These are phyloP conservation scores for Aspergillus incahuasiensis DNA, from an alignment of 495 filamentous ascomycete species.

Conservation along the genomic window DNA sequence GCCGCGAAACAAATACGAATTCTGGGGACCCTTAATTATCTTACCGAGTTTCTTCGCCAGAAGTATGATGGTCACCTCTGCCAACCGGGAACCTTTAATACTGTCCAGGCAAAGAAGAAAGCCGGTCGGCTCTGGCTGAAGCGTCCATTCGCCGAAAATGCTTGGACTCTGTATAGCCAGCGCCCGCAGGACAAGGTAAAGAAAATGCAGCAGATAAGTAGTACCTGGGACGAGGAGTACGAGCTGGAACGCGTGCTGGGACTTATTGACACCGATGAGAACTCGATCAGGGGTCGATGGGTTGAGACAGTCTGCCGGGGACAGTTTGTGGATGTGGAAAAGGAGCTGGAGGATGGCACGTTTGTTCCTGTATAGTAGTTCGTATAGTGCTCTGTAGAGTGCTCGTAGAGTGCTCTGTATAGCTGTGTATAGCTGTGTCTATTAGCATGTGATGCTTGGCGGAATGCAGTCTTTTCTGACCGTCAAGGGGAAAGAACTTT, in stretches of 20 bases:
- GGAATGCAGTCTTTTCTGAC: neutral
- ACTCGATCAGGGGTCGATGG: slow-evolving; percentile 13
- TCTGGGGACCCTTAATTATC: neutral
- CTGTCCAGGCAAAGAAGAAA: slow-evolving; percentile 9
- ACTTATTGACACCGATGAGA: slow-evolving; percentile 11
- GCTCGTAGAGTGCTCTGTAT: neutral
- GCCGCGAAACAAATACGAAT: neutral
- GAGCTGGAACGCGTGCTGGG: slow-evolving; percentile 24
- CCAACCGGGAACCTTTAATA: neutral
- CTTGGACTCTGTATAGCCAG: neutral
- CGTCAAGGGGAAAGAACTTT: neutral
- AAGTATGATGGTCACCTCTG: neutral
- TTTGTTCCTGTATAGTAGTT: neutral
- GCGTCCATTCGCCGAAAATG: neutral
- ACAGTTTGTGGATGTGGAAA: neutral
- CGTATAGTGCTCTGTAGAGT: no score
- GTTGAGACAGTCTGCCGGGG: slow-evolving; percentile 9
- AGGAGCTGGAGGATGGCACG: neutral
- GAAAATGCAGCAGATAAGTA: slow-evolving; percentile 7
- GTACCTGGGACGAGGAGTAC: slow-evolving; percentile 30
- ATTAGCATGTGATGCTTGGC: slow-evolving; percentile 15
- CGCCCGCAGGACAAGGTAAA: no score
- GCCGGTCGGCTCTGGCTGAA: slow-evolving; percentile 12
- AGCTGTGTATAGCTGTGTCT: slow-evolving; percentile 4
- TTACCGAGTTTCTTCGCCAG: neutral